phyloP scores from a whole-genome alignment of 2,329 filamentous ascomycete genomes.

The Lachnellula suecica region DNA sequence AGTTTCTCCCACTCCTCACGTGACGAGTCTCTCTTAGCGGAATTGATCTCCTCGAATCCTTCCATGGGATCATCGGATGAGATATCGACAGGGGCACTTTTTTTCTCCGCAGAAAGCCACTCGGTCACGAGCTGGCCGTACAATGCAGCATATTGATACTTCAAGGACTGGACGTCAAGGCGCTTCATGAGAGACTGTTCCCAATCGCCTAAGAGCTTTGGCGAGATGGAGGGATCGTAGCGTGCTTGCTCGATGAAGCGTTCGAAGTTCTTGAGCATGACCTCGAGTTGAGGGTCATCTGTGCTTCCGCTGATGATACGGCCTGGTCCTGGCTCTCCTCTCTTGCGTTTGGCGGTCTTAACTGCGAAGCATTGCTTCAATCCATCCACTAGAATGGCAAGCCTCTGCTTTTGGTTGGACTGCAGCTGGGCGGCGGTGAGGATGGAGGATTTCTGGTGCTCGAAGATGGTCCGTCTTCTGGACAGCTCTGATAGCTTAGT shows the following conservation, averaged over 20 bases:
- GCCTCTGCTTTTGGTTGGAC: slow-evolving; percentile 35
- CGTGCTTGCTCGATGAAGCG: slow-evolving; percentile 52
- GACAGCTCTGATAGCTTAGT: slow-evolving; percentile 57
- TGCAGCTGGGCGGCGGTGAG: slow-evolving; percentile 32
- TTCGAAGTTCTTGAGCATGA: slow-evolving; percentile 41
- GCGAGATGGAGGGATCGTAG: slow-evolving; percentile 52
- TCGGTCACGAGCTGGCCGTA: slow-evolving; percentile 56
- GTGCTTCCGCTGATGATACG: slow-evolving; percentile 17
- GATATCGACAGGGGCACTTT: neutral
- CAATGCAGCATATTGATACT: slow-evolving; percentile 54
- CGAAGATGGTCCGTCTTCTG: slow-evolving; percentile 49
- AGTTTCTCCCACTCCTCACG: slow-evolving; percentile 53
- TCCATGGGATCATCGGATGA: slow-evolving; percentile 14
- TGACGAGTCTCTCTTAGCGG: slow-evolving; percentile 49
- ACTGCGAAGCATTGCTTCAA: slow-evolving; percentile 33
- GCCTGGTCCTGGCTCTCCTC: slow-evolving; percentile 8
- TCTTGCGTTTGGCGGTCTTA: slow-evolving; percentile 13
- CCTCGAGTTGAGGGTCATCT: slow-evolving; percentile 20
- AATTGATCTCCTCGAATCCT: slow-evolving; percentile 43
- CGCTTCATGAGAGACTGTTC: slow-evolving; percentile 46
- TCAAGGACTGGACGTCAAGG: slow-evolving; percentile 49
- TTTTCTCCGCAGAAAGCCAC: slow-evolving; percentile 42
- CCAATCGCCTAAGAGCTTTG: slow-evolving; percentile 44
- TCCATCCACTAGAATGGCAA: slow-evolving; percentile 32
- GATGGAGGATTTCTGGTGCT: slow-evolving; percentile 43